Percentiles rank a stretch among this genome's conserved stretches.
Evolutionary conservation across 495 filamentous ascomycete genomes (phyloP).

Genomic region (Xylaria intraflava): DNA sequence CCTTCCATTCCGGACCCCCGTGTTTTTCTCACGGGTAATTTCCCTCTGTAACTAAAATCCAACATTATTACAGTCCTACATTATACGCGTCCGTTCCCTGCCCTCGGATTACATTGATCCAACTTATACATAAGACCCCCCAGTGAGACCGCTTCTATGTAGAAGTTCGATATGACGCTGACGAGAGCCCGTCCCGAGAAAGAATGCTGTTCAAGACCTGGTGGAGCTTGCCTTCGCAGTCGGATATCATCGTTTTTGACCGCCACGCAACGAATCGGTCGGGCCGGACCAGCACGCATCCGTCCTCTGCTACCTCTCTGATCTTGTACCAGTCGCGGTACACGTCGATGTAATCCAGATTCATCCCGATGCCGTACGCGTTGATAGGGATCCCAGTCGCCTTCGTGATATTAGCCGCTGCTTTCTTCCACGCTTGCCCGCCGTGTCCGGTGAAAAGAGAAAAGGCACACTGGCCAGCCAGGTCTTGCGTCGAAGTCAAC

Average conservation of each 20-base stretch:
- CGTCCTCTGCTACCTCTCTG: slow-evolving; percentile 44
- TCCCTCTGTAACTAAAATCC: no score
- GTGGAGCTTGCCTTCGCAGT: slow-evolving; percentile 20
- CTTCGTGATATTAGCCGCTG: slow-evolving; percentile 27
- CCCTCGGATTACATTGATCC: no score
- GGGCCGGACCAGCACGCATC: slow-evolving; percentile 44
- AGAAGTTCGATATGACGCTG: not conserved
- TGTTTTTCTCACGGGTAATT: no score
- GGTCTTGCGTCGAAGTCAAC: slow-evolving; percentile 44
- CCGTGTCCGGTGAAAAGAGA: slow-evolving; percentile 44
- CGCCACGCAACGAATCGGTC: slow-evolving; percentile 45
- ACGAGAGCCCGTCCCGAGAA: slow-evolving; percentile 1
- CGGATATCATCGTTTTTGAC: slow-evolving; percentile 17
- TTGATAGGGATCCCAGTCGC: slow-evolving; percentile 35
- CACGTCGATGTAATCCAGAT: slow-evolving; percentile 46
- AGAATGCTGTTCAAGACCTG: slow-evolving; percentile 21
- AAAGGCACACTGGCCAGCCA: slow-evolving; percentile 46
- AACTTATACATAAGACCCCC: not conserved
- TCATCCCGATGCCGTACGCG: slow-evolving; percentile 41
- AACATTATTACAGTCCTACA: no score
- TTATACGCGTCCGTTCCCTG: no score
- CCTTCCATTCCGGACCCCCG: not conserved
- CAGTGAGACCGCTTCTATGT: not conserved
- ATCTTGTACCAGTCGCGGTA: slow-evolving; percentile 45
- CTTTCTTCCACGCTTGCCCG: slow-evolving; percentile 44